Evolutionary conservation across 352 stramenopile genomes (phyloP), one percentile per base, ranked within the genome.

Genomic region (Phytophthora pinifolia): DNA sequence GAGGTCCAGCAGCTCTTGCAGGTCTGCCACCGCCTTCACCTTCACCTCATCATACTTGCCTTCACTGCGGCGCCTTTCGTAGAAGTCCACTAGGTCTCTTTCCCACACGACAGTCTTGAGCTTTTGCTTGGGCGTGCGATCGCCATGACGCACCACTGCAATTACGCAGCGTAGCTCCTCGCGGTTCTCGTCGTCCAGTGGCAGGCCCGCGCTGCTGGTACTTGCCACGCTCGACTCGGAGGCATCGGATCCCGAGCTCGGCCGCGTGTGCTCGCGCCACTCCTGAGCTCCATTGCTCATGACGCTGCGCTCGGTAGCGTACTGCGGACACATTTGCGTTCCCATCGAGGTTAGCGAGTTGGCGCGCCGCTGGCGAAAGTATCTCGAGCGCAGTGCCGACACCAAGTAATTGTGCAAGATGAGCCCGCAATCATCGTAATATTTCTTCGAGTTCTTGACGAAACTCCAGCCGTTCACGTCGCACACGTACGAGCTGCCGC

Each of bases 401-500:
- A 92, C 81, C 25, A 94, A 74, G 54, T 92, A 92, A 71, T 94
- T 94, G 67, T 92, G 82, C 55, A 99, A 79, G 49, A 99, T 96
- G 45, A 98, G 79, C 2, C 94, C 94, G 62, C 94, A 98, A 73
- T 99, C 97, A 67, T 99, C 96, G 62, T 99, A 99, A 74, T 99
- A 99, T 83, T 99, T 99, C 41, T 97, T 91, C 31, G 85, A 94
- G 62, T 92, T 94, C 61, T 94, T 99, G 15, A 99, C 98, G 71
- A 99, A 99, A 64, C 91, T 98, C 92, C 96, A 99, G 17, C 98
- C 98, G 72, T 99, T 99, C 17, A 99, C 98, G 76, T 99, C 98
- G 79, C 97, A 99, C 9, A 99, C 96, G 69, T 98, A 99, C 20
- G 93, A 96, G 32, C 62, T 96, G 56, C 76, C 91, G 25, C 78